Conservation (phyloP, 495 filamentous ascomycete genomes). For the Aspergillus steynii region DNA sequence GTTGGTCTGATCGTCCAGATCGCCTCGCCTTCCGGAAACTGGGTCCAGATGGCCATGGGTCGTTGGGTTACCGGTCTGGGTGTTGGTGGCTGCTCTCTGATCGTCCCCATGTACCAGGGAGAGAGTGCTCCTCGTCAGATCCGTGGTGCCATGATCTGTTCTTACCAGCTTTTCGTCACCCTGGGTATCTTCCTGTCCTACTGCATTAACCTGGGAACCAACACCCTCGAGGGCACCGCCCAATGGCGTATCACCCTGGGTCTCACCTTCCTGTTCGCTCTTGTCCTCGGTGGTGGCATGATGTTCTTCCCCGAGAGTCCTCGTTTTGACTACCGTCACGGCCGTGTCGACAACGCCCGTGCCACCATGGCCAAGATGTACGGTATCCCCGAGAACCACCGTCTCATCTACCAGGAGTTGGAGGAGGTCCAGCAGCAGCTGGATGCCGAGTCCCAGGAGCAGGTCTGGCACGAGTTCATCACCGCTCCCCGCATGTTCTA, state of each 20-base stretch:
- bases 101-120: conserved; percentile 73
- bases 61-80: conserved; percentile 65
- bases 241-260: conserved; percentile 82
- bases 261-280: conserved; percentile 70
- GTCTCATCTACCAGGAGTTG: conserved; percentile 66
- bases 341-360: conserved; percentile 62
- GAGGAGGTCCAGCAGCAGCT: conserved; percentile 63
- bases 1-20: conserved; percentile 69
- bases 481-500: conserved; percentile 72
- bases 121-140: conserved; percentile 67
- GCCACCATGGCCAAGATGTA: conserved; percentile 67
- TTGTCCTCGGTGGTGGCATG: conserved; percentile 73
- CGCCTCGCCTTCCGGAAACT: conserved; percentile 50
- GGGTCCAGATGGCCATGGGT: conserved; percentile 56
- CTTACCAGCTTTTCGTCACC: conserved; percentile 88
- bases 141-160: conserved; percentile 65
- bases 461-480: conserved; percentile 67
- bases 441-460: conserved; percentile 53
- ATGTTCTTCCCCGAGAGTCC: conserved; percentile 71
- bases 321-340: conserved; percentile 65
- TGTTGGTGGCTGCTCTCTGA: conserved; percentile 67
- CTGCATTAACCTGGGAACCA: conserved; percentile 77
- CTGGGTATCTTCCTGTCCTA: conserved; percentile 80
- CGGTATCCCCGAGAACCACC: conserved; percentile 65
- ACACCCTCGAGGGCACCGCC: conserved; percentile 43